Base-by-base conservation (phyloP, 2,329 filamentous ascomycete genomes). In the Lecanicillium sp. region DNA sequence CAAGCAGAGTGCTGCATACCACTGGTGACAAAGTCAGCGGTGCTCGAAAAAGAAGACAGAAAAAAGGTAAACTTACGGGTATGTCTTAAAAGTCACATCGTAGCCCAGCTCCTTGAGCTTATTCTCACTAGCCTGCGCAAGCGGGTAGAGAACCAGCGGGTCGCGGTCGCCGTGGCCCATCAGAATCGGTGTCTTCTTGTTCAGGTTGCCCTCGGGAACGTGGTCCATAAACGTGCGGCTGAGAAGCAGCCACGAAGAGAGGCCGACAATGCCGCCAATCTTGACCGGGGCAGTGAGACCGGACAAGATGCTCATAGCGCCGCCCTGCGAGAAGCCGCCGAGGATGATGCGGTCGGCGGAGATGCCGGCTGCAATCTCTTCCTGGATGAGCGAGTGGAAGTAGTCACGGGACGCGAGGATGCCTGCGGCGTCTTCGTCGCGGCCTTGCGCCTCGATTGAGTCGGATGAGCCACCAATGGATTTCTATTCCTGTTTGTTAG, bases 321-420 rank as follows among this genome's bases (percentile, higher is more conserved):
- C 90, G 43, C 90, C 90, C 62, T 97, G 79, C 17, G 79, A 85
- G 69, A 90, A 92, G 29, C 86, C 85, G 25, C 86, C 90, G 6
- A 97, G 65, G 14, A 97, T 77, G 53, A 98, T 87, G 39, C 87
- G 81, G 43, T 84, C 77, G 1, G 86, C 71, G 1, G 85, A 76
- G 51, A 95, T 90, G 43, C 87, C 87, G 42, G 79, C 75, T 36
- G 82, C 78, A 39, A 94, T 77, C 62, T 95, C 87, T 47, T 77
- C 69, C 55, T 85, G 78, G 61, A 96, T 84, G 37, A 96, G 73
- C 33, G 65, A 64, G 62, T 87, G 80, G 59, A 96, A 77, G 62
- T 87, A 86, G 31, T 77, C 74, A 51, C 79, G 77, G 37, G 81
- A 87, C 42, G 70, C 69, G 34, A 84, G 60, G 55, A 96, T 85